Evolutionary conservation across 495 filamentous ascomycete genomes (phyloP).

Genomic region (Evernia prunastri): DNA sequence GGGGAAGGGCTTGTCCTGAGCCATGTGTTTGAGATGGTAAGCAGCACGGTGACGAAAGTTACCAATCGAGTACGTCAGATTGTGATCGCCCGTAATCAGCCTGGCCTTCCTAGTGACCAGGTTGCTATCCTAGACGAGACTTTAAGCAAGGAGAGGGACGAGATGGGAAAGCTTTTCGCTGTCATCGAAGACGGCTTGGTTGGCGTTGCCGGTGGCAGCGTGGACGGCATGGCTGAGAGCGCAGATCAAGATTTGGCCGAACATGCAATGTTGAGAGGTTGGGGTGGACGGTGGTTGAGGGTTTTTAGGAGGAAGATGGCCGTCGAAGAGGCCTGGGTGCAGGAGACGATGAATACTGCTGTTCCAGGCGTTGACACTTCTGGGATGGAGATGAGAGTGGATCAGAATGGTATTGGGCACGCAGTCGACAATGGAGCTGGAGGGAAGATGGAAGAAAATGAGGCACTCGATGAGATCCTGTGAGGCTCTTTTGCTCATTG

Average conservation of each 20-base stretch:
- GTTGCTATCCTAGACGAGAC: slow-evolving; percentile 57
- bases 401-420: slow-evolving; percentile 21
- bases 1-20: slow-evolving; percentile 64
- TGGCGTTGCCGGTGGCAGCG: slow-evolving; percentile 63
- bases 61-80: slow-evolving; percentile 84
- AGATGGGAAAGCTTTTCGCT: slow-evolving; percentile 72
- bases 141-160: slow-evolving; percentile 54
- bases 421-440: background rate
- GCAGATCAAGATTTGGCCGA: slow-evolving; percentile 42
- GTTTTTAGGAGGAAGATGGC: slow-evolving; percentile 76
- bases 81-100: slow-evolving; percentile 50
- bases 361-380: slow-evolving; percentile 5
- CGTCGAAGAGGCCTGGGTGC: slow-evolving; percentile 68
- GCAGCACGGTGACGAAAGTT: slow-evolving; percentile 84
- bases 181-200: slow-evolving; percentile 73
- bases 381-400: slow-evolving; percentile 8
- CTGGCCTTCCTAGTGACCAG: slow-evolving; percentile 53
- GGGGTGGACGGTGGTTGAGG: slow-evolving; percentile 79
- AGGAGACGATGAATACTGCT: slow-evolving; percentile 29
- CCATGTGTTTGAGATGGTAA: slow-evolving; percentile 83
- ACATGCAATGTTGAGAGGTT: slow-evolving; percentile 63
- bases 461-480: slow-evolving; percentile 17
- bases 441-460: background rate
- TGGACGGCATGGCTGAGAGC: slow-evolving; percentile 63
- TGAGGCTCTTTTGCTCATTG: slow-evolving; percentile 5